Percentiles rank a stretch among this genome's conserved stretches.
These are phyloP conservation scores for Botrytis byssoidea DNA, from an alignment of 2,329 filamentous ascomycete genomes.

Conservation along the genomic window DNA sequence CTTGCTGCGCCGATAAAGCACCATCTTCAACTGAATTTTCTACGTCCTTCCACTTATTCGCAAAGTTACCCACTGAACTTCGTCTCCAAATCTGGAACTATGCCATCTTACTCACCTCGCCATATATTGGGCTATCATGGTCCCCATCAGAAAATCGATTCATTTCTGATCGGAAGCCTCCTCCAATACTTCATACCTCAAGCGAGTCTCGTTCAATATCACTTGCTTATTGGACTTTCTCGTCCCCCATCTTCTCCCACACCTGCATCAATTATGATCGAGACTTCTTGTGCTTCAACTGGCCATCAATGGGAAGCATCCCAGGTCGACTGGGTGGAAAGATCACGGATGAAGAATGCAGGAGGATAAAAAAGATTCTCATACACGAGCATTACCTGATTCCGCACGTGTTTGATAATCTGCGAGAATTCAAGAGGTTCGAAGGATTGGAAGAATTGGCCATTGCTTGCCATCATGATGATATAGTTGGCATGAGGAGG, in stretches of 20 bases:
- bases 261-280: slow-evolving; percentile 12
- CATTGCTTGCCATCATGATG: slow-evolving; percentile 11
- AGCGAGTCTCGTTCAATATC: slow-evolving; percentile 15
- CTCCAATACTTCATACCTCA: slow-evolving; percentile 10
- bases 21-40: not conserved
- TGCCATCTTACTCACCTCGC: slow-evolving; percentile 8
- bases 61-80: slow-evolving; percentile 11
- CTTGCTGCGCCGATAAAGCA: not conserved
- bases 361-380: slow-evolving; percentile 4
- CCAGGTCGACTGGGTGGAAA: slow-evolving; percentile 7
- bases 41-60: slow-evolving; percentile 5
- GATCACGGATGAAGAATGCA: slow-evolving; percentile 11
- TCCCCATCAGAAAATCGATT: not conserved
- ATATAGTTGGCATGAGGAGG: slow-evolving; percentile 9
- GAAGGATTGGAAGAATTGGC: slow-evolving; percentile 11
- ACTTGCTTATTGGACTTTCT: slow-evolving; percentile 11
- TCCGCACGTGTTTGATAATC: slow-evolving; percentile 15
- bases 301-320: slow-evolving; percentile 10
- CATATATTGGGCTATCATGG: slow-evolving; percentile 10
- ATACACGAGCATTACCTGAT: slow-evolving; percentile 16
- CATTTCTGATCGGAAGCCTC: slow-evolving; percentile 14
- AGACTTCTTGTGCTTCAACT: slow-evolving; percentile 17
- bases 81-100: slow-evolving; percentile 16
- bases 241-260: slow-evolving; percentile 3
- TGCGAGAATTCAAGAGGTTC: slow-evolving; percentile 7